phyloP scores from a whole-genome alignment of 257 asterid species.

The Salvia rosmarinus region DNA sequence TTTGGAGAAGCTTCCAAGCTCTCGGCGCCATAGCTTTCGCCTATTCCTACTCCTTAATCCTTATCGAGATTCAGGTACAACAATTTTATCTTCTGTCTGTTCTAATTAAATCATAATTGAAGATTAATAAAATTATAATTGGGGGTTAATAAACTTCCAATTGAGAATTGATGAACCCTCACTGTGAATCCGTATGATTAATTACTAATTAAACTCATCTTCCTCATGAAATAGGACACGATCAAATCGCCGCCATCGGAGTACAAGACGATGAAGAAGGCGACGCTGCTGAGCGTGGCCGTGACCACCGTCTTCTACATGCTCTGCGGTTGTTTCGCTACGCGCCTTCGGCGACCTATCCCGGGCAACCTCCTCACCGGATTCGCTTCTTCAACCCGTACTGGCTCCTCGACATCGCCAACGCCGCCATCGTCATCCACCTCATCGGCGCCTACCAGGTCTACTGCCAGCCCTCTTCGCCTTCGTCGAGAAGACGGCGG shows the following conservation, averaged over 20 bases:
- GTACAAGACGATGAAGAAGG: conserved; percentile 77
- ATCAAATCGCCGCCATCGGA: conserved; percentile 81
- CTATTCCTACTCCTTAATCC: conserved; percentile 78
- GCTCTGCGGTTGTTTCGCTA: conserved; percentile 85
- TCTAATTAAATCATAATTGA: too few species aligned
- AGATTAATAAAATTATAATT: too few species aligned
- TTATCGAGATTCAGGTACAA: conserved; percentile 74
- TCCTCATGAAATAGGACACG: conserved; percentile 64
- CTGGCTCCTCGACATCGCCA: conserved; percentile 92
- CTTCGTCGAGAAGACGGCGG: conserved; percentile 66
- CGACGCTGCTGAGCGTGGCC: conserved; percentile 63
- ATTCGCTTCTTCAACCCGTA: conserved; percentile 81
- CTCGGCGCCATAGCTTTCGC: conserved; percentile 90
- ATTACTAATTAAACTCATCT: too few species aligned
- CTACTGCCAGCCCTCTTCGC: conserved; percentile 87
- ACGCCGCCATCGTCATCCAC: conserved; percentile 73
- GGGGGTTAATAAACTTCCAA: too few species aligned
- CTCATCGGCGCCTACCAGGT: conserved; percentile 92
- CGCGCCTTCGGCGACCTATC: conserved; percentile 84
- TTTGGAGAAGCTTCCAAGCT: conserved; percentile 82
- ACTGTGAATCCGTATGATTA: too few species aligned
- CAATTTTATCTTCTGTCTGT: neutral
- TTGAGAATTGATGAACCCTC: too few species aligned
- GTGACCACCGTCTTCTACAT: conserved; percentile 90
- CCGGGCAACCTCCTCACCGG: conserved; percentile 91